Conservation (phyloP, 768 basidiomycete genomes). For the Tephrocybe sp. region DNA sequence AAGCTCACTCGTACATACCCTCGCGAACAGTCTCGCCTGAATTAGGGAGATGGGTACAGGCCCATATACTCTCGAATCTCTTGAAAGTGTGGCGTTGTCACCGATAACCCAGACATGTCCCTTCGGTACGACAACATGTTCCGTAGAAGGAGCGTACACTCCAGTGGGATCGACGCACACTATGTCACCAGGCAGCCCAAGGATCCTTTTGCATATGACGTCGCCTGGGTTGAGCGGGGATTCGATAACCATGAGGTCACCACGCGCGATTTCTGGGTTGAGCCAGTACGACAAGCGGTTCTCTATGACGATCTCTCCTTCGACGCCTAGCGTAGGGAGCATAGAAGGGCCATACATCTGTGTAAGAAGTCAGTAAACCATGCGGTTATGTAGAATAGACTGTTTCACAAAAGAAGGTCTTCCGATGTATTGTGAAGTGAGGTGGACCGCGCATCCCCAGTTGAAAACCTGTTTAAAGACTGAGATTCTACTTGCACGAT, state of each 20-base stretch:
- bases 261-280: slow-evolving; percentile 57
- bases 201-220: slow-evolving; percentile 83
- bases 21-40: slow-evolving; percentile 63
- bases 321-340: slow-evolving; percentile 68
- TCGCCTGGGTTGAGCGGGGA: slow-evolving; percentile 69
- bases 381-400: slow-evolving; percentile 4
- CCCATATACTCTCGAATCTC: slow-evolving; percentile 91
- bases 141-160: slow-evolving; percentile 55
- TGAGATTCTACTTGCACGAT: not conserved
- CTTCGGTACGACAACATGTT: slow-evolving; percentile 77
- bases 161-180: slow-evolving; percentile 89
- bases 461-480: slow-evolving; percentile 47
- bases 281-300: slow-evolving; percentile 55
- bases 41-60: slow-evolving; percentile 84
- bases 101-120: slow-evolving; percentile 92
- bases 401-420: slow-evolving; percentile 49
- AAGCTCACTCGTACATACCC: slow-evolving; percentile 42
- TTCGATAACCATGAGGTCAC: slow-evolving; percentile 72
- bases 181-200: slow-evolving; percentile 88
- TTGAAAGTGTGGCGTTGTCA: slow-evolving; percentile 81
- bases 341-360: slow-evolving; percentile 79
- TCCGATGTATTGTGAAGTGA: slow-evolving; percentile 63
- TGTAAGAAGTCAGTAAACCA: slow-evolving; percentile 3
- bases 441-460: slow-evolving; percentile 54
- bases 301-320: slow-evolving; percentile 66